phyloP scores from a whole-genome alignment of 2,329 filamentous ascomycete genomes.

The Ophiostoma sp. region DNA sequence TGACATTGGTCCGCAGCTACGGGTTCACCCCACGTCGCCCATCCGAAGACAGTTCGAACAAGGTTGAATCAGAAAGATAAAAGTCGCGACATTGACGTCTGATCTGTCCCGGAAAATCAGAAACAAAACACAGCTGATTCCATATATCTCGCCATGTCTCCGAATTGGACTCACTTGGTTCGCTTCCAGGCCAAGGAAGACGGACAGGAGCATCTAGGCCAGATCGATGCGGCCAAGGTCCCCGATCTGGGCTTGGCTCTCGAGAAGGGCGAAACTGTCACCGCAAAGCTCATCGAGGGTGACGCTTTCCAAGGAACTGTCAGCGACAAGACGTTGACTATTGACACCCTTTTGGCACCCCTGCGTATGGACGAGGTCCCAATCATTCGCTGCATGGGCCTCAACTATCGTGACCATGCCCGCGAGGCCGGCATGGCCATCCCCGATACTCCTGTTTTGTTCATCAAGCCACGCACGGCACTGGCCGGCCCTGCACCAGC shows the following conservation, averaged over 20 bases:
- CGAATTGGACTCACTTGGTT: slow-evolving; percentile 38
- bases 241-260: slow-evolving; percentile 37
- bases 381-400: slow-evolving; percentile 42
- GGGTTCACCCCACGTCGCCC: slow-evolving; percentile 1
- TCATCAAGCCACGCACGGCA: slow-evolving; percentile 38
- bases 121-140: not conserved
- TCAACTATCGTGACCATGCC: slow-evolving; percentile 43
- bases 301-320: slow-evolving; percentile 36
- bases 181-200: slow-evolving; percentile 41
- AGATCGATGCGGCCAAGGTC: slow-evolving; percentile 33
- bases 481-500: slow-evolving; percentile 34
- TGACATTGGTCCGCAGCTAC: not conserved
- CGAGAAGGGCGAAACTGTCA: slow-evolving; percentile 34
- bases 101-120: not conserved
- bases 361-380: slow-evolving; percentile 35
- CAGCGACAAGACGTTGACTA: slow-evolving; percentile 31
- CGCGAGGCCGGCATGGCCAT: slow-evolving; percentile 37
- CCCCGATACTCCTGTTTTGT: slow-evolving; percentile 36
- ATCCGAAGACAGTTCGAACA: not conserved
- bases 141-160: not conserved
- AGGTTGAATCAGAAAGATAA: not conserved
- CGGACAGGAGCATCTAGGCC: slow-evolving; percentile 38
- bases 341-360: slow-evolving; percentile 33
- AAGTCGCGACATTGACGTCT: not conserved
- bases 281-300: slow-evolving; percentile 35